phyloP scores from a whole-genome alignment of 1,284 basidiomycete species.

The Irpex rosettiformis region DNA sequence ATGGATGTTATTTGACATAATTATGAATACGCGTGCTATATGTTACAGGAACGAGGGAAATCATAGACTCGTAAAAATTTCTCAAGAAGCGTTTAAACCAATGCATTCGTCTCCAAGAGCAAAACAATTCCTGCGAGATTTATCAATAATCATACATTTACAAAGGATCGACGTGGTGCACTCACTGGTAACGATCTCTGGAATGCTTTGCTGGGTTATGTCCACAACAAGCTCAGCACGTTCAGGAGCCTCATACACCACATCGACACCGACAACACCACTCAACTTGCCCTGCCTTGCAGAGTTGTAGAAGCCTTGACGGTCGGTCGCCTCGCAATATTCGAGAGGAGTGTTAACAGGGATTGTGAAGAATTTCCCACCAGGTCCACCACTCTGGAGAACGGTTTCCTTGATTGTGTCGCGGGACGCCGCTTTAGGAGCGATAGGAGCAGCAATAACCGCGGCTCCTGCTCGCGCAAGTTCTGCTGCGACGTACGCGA shows the following conservation, averaged over 20 bases:
- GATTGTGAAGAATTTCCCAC: conserved; percentile 93
- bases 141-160: too few species aligned
- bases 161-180: too few species aligned
- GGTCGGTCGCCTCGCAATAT: conserved; percentile 87
- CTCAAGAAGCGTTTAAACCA: too few species aligned
- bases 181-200: conserved; percentile 92
- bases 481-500: conserved; percentile 81
- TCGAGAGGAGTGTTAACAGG: conserved; percentile 93
- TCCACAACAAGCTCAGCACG: conserved; percentile 85
- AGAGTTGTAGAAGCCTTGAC: conserved; percentile 80
- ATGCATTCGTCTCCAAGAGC: too few species aligned
- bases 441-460: conserved; percentile 90
- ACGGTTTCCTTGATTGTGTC: conserved; percentile 77
- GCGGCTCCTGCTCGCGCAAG: conserved; percentile 94
- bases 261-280: conserved; percentile 88
- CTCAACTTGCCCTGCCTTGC: conserved; percentile 85
- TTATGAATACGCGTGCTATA: too few species aligned
- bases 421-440: conserved; percentile 81
- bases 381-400: conserved; percentile 72
- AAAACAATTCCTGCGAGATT: too few species aligned
- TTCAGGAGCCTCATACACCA: conserved; percentile 80
- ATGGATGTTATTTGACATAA: not conserved
- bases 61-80: too few species aligned
- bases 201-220: conserved; percentile 77
- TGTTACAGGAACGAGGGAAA: too few species aligned